phyloP scores from a whole-genome alignment of 108 stramenopile genomes.

The Mayamaea pseudoterrestris region DNA sequence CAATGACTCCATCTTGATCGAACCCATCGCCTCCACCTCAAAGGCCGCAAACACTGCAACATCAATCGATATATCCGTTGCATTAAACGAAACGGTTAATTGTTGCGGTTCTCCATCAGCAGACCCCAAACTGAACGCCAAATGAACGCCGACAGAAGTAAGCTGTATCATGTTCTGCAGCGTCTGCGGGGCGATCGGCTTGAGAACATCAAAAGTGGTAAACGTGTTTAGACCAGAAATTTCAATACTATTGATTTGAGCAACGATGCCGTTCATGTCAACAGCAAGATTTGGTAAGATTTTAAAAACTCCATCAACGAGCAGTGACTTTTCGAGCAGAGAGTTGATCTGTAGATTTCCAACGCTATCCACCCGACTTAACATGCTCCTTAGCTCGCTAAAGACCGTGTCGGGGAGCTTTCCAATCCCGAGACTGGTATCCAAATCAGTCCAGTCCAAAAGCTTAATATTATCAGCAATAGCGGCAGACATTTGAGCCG shows the following conservation, averaged over 20 bases:
- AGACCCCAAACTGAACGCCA: neutral
- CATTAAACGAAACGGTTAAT: neutral
- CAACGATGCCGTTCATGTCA: neutral
- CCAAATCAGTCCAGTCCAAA: too few species aligned
- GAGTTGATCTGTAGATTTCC: too few species aligned
- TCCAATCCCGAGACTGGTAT: too few species aligned
- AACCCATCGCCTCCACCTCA: constrained; percentile 21
- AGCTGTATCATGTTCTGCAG: neutral
- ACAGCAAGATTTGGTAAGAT: too few species aligned
- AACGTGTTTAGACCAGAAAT: constrained; percentile 5
- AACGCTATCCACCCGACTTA: too few species aligned
- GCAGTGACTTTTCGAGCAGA: too few species aligned
- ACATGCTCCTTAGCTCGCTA: too few species aligned
- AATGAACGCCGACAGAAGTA: neutral
- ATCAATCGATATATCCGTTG: neutral
- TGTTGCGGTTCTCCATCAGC: neutral
- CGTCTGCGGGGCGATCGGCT: neutral
- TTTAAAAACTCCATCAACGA: too few species aligned
- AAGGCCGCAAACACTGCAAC: constrained; percentile 26
- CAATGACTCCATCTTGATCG: constrained; percentile 26
- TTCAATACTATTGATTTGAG: neutral
- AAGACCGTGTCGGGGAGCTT: too few species aligned
- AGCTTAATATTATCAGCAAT: too few species aligned
- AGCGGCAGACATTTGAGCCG: too few species aligned
- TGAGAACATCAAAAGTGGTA: constrained; percentile 1